These are phyloP conservation scores for Globisporangium spinosum DNA, from an alignment of 352 stramenopile species.

Conservation along the genomic window DNA sequence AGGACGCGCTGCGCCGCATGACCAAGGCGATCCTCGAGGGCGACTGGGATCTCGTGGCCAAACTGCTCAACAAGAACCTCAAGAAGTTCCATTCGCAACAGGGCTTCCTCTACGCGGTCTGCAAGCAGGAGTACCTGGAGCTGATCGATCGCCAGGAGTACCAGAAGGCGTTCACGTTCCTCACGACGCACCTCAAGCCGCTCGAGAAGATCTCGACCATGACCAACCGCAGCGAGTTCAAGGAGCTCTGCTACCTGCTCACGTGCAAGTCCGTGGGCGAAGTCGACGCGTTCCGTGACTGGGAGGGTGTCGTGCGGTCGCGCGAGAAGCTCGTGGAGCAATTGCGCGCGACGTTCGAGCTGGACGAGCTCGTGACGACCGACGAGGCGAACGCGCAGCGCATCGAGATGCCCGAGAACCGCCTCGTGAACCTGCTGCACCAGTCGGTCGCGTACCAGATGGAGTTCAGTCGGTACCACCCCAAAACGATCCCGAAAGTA, in stretches of 20 bases:
- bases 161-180: constrained; percentile 88
- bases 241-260: constrained; percentile 86
- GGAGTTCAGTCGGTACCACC: constrained; percentile 87
- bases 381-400: constrained; percentile 29
- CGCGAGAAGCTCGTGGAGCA: constrained; percentile 85
- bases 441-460: constrained; percentile 89
- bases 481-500: constrained; percentile 83
- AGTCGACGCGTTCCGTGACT: constrained; percentile 80
- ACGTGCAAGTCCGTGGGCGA: constrained; percentile 87
- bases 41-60: constrained; percentile 84
- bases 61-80: constrained; percentile 77
- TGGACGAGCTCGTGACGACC: constrained; percentile 66
- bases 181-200: constrained; percentile 86
- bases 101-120: constrained; percentile 86
- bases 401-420: constrained; percentile 64
- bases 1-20: constrained; percentile 70
- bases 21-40: constrained; percentile 74
- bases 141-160: constrained; percentile 88
- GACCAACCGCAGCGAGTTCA: constrained; percentile 83
- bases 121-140: constrained; percentile 87
- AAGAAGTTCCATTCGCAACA: constrained; percentile 83
- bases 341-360: constrained; percentile 73
- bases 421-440: constrained; percentile 75
- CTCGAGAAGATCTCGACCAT: constrained; percentile 77
- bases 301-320: constrained; percentile 73